These are phyloP conservation scores for Corymbia calophylla DNA, from an alignment of 441 rosid species.

Conservation along the genomic window DNA sequence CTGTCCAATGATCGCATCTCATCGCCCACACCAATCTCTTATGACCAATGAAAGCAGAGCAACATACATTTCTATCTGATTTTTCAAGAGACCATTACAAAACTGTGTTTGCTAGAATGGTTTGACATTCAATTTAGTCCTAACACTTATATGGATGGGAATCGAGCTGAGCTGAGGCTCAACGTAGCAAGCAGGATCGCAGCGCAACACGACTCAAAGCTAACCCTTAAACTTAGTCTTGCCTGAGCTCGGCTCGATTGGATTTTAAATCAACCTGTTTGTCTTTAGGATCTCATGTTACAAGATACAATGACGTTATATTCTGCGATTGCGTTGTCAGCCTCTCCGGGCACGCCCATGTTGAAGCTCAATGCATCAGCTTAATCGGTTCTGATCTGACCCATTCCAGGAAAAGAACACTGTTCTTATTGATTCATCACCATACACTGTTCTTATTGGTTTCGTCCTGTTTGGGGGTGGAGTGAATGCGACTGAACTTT, in stretches of 20 bases:
- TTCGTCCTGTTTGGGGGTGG: neutral
- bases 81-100: neutral
- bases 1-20: neutral
- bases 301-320: neutral
- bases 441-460: neutral
- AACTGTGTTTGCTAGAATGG: neutral
- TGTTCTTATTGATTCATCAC: neutral
- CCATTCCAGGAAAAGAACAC: neutral
- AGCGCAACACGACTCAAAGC: neutral
- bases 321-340: neutral
- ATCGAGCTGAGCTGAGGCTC: neutral
- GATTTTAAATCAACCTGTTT: neutral
- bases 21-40: rapidly evolving
- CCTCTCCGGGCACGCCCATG: neutral
- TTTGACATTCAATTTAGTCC: neutral
- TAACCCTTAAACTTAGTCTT: neutral
- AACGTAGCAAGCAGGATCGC: neutral
- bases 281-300: neutral
- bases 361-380: neutral
- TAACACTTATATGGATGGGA: neutral
- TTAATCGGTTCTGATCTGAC: neutral
- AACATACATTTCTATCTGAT: neutral
- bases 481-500: neutral
- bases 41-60: neutral
- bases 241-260: neutral